Conservation (phyloP, 306 rosid genomes). For the Dryas alaskensis region DNA sequence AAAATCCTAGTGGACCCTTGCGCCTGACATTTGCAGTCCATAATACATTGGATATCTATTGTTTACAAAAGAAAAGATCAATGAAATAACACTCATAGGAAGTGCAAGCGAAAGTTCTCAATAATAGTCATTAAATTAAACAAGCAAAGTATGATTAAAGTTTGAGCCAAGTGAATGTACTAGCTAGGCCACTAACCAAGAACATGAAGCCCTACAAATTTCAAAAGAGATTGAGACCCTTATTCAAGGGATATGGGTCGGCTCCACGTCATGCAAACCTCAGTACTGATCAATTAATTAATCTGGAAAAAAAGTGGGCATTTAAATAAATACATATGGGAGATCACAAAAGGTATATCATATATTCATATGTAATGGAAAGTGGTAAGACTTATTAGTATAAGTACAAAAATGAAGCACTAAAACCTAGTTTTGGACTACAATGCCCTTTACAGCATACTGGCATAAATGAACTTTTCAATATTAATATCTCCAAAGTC, state of each 20-base stretch:
- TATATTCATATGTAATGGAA: background rate
- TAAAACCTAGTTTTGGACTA: conserved; percentile 26
- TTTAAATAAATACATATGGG: background rate
- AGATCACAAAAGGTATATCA: background rate
- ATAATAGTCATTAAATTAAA: conserved; percentile 31
- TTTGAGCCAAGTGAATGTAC: conserved; percentile 50
- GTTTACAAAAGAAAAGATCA: conserved; percentile 22
- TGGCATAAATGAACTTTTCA: conserved; percentile 32
- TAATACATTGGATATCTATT: conserved; percentile 29
- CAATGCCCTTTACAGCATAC: conserved; percentile 34
- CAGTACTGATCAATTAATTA: conserved; percentile 15
- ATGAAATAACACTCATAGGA: conserved; percentile 32
- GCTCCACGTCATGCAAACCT: conserved; percentile 54
- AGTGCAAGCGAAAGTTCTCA: conserved; percentile 34
- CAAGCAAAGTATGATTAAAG: conserved; percentile 44
- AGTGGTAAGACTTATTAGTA: conserved; percentile 27
- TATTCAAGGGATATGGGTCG: conserved; percentile 55
- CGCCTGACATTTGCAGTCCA: conserved; percentile 40
- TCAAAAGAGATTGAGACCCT: conserved; percentile 45
- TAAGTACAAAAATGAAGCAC: conserved; percentile 39
- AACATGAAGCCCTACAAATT: conserved; percentile 62
- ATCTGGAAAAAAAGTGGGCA: background rate
- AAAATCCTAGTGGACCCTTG: conserved; percentile 59
- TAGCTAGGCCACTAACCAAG: conserved; percentile 60
- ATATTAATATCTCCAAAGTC: conserved; percentile 12